These are phyloP conservation scores for Pythium rishiriense DNA, from an alignment of 352 stramenopile genomes.

Conservation along the genomic window DNA sequence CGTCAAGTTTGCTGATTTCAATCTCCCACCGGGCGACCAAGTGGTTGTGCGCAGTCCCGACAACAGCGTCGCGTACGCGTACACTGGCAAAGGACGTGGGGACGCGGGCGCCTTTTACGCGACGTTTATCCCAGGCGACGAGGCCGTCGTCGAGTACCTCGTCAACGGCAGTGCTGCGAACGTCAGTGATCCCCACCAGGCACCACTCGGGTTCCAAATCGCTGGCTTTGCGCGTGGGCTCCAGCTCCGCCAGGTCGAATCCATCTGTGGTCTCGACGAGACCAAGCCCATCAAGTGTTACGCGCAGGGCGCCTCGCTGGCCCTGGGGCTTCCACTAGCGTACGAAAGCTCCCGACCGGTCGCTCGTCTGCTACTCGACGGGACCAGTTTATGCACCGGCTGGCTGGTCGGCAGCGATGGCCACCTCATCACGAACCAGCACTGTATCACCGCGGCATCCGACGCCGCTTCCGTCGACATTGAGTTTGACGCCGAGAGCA, in stretches of 20 bases:
- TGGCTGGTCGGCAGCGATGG: slow-evolving; percentile 9
- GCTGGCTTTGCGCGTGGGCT: slow-evolving; percentile 47
- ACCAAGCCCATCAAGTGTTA: slow-evolving; percentile 57
- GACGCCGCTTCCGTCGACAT: slow-evolving; percentile 41
- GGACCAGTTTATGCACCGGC: slow-evolving; percentile 12
- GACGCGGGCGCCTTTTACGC: slow-evolving; percentile 42
- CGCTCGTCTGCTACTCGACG: slow-evolving; percentile 61
- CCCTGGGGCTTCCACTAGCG: slow-evolving; percentile 32
- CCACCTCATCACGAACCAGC: slow-evolving; percentile 74
- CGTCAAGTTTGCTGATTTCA: slow-evolving; percentile 23
- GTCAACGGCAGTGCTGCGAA: not conserved
- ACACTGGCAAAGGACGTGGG: slow-evolving; percentile 41
- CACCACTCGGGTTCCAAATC: slow-evolving; percentile 38
- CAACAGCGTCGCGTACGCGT: slow-evolving; percentile 28
- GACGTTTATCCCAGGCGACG: slow-evolving; percentile 42
- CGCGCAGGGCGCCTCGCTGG: slow-evolving; percentile 22
- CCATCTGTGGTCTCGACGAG: slow-evolving; percentile 52
- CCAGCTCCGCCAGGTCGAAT: slow-evolving; percentile 32
- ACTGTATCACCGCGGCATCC: slow-evolving; percentile 46
- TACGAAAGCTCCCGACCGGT: slow-evolving; percentile 45
- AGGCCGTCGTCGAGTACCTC: slow-evolving; percentile 50
- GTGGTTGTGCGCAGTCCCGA: slow-evolving; percentile 24
- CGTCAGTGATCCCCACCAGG: not conserved
- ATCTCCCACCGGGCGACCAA: slow-evolving; percentile 21
- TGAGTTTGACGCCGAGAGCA: slow-evolving; percentile 63